Base-by-base conservation (phyloP, 805 yeast genomes). In the Myxozyma lipomycoides region DNA sequence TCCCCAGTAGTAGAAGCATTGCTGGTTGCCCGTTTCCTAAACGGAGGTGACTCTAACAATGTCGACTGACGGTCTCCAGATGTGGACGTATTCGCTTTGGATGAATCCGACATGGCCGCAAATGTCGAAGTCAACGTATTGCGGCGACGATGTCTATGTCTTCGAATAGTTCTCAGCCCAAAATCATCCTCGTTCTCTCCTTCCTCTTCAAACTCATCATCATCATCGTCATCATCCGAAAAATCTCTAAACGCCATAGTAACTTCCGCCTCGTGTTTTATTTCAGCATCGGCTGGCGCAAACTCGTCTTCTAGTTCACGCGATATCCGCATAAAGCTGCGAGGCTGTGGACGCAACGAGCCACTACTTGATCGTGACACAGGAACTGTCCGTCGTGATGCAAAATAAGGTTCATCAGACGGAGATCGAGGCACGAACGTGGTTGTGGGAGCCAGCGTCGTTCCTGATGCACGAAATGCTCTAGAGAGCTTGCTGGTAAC, bases 251-350 rank as follows among this genome's bases (percentile, higher is more conserved):
- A 48, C 21, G 62, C 52, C 43, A 47, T 32, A 24, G 62, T 59
- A 21, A 59, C 56, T 17, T 58, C 62, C 1, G 62, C 62, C 28
- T 59, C 62, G 19, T 46, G 55, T 44, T 56, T 52, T 30, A 59
- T 49, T 36, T 59, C 62, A 12, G 58, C 61, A 12, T 55, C 62
- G 7, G 43, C 55, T 5, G 62, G 62, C 24, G 61, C 49, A 25
- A 50, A 34, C 43, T 59, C 62, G 23, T 55, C 52, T 4, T 49
- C 52, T 9, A 59, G 47, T 28, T 58, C 62, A 7, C 55, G 48
- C 9, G 56, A 44, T 17, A 59, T 53, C 10, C 62, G 49, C 52
- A 55, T 49, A 24, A 59, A 48, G 21, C 52, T 34, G 22, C 52
- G 46, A 3, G 57, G 47, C 41, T 56, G 58, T 26, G 61, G 62